Evolutionary conservation across 2,329 filamentous ascomycete species (phyloP).

Genomic region (Knufia petricola): DNA sequence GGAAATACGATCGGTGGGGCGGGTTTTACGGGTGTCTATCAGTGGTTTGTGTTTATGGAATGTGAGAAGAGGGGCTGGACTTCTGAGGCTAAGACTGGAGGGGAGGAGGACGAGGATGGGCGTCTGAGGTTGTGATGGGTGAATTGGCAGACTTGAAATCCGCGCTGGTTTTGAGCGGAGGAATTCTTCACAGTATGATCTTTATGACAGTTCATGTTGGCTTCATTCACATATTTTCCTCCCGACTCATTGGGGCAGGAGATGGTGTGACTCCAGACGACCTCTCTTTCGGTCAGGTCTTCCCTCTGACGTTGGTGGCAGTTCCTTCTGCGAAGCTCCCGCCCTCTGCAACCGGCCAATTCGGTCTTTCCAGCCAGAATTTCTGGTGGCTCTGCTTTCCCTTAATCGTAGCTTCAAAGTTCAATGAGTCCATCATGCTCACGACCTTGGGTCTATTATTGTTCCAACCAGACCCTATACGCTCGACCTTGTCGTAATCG

Average conservation of each 20-base stretch:
- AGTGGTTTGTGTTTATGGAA: neutral
- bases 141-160: no score
- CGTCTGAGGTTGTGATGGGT: neutral
- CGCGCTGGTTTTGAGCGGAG: no score
- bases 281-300: neutral
- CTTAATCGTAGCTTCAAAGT: constrained; percentile 23
- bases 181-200: no score
- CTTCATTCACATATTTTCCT: no score
- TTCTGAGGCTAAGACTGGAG: neutral
- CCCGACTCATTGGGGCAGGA: neutral
- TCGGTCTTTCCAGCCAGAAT: constrained; percentile 25
- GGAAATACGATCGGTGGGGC: neutral
- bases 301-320: neutral
- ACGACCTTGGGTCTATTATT: constrained; percentile 24
- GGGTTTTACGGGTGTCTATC: neutral
- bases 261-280: neutral
- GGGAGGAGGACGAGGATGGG: neutral
- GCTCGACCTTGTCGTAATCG: constrained; percentile 25
- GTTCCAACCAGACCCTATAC: constrained; percentile 28
- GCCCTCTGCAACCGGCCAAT: constrained; percentile 24
- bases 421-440: constrained; percentile 26
- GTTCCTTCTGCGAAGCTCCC: constrained; percentile 17
- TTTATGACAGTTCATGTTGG: no score
- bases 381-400: constrained; percentile 24
- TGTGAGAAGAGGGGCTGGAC: neutral